Evolutionary conservation across 129 eudicot genomes (phyloP).

Genomic region (Ambrosia artemisiifolia): DNA sequence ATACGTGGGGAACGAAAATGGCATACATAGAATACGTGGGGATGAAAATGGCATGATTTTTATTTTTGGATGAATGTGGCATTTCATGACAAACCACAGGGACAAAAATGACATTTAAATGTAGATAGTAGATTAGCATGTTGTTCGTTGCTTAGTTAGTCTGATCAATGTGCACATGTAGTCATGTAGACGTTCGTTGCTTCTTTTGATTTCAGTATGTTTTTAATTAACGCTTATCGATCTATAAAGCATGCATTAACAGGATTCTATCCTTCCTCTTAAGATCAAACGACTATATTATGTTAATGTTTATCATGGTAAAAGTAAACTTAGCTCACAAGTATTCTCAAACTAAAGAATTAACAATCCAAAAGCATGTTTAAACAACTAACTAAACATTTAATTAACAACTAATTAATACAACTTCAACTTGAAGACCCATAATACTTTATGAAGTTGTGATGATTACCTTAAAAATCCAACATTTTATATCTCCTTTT

Average conservation of each 20-base stretch:
- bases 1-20: too few species aligned
- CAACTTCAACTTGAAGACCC: constrained; percentile 9
- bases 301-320: constrained; percentile 7
- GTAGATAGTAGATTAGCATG: too few species aligned
- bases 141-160: too few species aligned
- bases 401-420: constrained; percentile 12
- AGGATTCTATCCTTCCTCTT: constrained; percentile 10
- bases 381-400: constrained; percentile 10
- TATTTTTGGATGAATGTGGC: too few species aligned
- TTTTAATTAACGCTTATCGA: too few species aligned
- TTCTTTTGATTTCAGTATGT: too few species aligned
- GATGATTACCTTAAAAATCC: constrained; percentile 5
- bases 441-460: constrained; percentile 5
- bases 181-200: too few species aligned
- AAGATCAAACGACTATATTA: constrained; percentile 10
- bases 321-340: constrained; percentile 16
- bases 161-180: too few species aligned
- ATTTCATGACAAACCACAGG: too few species aligned
- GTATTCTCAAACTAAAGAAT: constrained; percentile 26
- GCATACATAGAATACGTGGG: too few species aligned
- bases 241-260: background rate
- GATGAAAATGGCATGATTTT: too few species aligned
- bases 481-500: background rate
- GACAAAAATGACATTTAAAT: too few species aligned
- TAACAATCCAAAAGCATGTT: background rate